These are phyloP conservation scores for Mallotus nudiflorus DNA, from an alignment of 345 rosid species.

Conservation along the genomic window DNA sequence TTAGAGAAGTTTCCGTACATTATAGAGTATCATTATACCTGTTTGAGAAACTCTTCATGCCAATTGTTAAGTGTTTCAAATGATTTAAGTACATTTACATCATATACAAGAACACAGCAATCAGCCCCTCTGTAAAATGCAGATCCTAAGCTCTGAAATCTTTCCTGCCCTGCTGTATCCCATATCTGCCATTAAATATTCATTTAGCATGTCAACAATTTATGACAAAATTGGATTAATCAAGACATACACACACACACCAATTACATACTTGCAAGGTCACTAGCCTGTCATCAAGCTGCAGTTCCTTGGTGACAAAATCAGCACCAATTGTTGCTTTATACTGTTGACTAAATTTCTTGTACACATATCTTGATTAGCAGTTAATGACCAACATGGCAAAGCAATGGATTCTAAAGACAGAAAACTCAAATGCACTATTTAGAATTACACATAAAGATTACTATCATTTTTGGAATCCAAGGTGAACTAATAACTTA, in stretches of 20 bases:
- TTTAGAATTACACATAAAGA: no score
- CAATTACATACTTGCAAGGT: constrained; percentile 65
- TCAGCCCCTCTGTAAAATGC: constrained; percentile 94
- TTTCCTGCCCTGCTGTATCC: constrained; percentile 98
- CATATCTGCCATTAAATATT: constrained; percentile 51
- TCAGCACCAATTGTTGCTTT: constrained; percentile 96
- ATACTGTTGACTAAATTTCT: constrained; percentile 67
- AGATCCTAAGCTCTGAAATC: constrained; percentile 81
- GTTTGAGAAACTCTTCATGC: constrained; percentile 74
- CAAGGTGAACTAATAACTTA: no score
- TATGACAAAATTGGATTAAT: no score
- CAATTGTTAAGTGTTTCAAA: constrained; percentile 68
- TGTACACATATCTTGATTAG: constrained; percentile 69
- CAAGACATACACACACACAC: no score
- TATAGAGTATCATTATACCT: constrained; percentile 49
- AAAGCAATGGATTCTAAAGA: not conserved
- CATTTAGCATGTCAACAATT: no score
- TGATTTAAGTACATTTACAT: constrained; percentile 60
- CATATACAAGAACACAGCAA: constrained; percentile 77
- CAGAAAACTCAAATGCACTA: no score
- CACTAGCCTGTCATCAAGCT: constrained; percentile 66
- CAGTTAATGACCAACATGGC: not conserved
- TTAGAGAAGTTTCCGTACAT: no score
- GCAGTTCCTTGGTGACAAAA: constrained; percentile 86
- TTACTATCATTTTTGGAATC: not conserved